Conservation (phyloP, 495 filamentous ascomycete species). For the Penicillium tannophilum region DNA sequence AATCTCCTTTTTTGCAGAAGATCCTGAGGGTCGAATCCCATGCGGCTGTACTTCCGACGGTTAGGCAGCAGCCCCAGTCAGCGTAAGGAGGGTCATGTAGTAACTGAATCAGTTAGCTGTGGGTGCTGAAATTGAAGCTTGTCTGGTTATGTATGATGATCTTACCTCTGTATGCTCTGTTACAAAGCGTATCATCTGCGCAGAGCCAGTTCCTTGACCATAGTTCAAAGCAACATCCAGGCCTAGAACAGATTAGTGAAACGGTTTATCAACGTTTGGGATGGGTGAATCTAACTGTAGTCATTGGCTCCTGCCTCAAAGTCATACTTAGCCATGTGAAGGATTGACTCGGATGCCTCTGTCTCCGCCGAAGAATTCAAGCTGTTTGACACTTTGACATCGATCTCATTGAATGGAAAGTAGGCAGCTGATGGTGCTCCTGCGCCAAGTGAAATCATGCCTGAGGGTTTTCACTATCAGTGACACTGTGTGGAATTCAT, state of each 20-base stretch:
- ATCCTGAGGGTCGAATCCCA: constrained; percentile 78
- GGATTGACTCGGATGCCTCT: neutral
- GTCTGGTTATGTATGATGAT: constrained; percentile 39
- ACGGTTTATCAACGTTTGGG: neutral
- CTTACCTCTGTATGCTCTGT: constrained; percentile 35
- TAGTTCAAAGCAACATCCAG: constrained; percentile 14
- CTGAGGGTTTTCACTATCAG: neutral
- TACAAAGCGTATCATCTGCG: constrained; percentile 22
- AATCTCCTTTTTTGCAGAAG: constrained; percentile 66
- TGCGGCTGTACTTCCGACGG: constrained; percentile 74
- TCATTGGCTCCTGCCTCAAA: constrained; percentile 8
- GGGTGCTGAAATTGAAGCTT: neutral
- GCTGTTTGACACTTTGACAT: neutral
- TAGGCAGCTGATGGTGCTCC: constrained; percentile 13
- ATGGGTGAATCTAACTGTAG: neutral
- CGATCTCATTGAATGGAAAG: constrained; percentile 15
- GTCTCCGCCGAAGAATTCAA: too few species aligned
- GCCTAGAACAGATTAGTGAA: neutral
- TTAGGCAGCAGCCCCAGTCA: constrained; percentile 80
- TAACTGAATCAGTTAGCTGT: neutral
- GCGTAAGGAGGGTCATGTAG: constrained; percentile 69
- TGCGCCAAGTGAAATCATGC: constrained; percentile 13
- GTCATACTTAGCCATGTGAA: constrained; percentile 14
- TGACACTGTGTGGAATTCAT: neutral
- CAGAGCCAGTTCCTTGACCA: constrained; percentile 13